Conservation (phyloP, 169 alveolate species). For the Plasmodium adleri region DNA sequence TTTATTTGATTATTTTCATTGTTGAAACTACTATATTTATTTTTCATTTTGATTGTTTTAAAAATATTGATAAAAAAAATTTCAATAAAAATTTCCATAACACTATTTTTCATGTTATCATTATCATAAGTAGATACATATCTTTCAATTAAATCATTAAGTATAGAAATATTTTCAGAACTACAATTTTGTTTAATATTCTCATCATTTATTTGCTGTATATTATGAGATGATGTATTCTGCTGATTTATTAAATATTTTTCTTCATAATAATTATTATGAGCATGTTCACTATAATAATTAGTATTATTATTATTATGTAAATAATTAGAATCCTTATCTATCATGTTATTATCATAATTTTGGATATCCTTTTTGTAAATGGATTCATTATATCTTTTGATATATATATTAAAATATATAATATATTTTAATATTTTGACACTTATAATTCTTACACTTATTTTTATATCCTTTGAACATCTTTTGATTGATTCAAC, state of each 20-base stretch:
- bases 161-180: constrained; percentile 24
- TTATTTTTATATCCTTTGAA: constrained; percentile 71
- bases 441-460: constrained; percentile 55
- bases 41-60: constrained; percentile 3
- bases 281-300: not conserved
- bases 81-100: constrained; percentile 54
- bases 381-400: not conserved
- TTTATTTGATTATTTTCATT: not conserved
- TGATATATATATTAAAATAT: constrained; percentile 57
- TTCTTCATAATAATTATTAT: not conserved
- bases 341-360: no score
- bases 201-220: not conserved
- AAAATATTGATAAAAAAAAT: constrained; percentile 61
- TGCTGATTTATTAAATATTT: not conserved
- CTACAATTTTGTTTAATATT: not conserved
- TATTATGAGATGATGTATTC: not conserved
- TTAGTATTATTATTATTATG: not conserved
- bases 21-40: not conserved
- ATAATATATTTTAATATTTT: constrained; percentile 68
- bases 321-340: not conserved
- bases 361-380: not conserved
- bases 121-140: constrained; percentile 66
- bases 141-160: constrained; percentile 66
- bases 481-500: constrained; percentile 57
- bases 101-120: constrained; percentile 51